A percentile compares a stretch with the other conserved stretches of the same genome.
phyloP scores from a whole-genome alignment of 495 filamentous ascomycete genomes.

The Sordaria brevicollis region DNA sequence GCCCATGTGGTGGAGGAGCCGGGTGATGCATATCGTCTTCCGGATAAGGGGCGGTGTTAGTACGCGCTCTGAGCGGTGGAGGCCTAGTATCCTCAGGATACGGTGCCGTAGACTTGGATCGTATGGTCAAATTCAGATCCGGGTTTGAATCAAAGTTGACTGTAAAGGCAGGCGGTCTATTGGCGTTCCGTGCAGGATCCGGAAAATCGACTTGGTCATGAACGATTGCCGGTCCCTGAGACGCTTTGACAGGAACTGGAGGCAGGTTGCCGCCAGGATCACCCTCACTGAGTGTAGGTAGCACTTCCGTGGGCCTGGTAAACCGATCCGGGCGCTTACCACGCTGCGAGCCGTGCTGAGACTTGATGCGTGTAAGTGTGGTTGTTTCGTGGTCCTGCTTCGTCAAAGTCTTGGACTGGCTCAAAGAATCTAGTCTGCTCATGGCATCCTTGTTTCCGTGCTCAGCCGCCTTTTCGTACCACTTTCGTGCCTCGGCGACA shows the following conservation, averaged over 20 bases:
- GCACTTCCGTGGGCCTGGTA: constrained; percentile 29
- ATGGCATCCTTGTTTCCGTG: constrained; percentile 89
- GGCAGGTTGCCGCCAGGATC: constrained; percentile 3
- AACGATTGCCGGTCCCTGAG: constrained; percentile 15
- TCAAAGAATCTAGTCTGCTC: constrained; percentile 72
- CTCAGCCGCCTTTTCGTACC: constrained; percentile 84
- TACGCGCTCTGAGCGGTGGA: constrained; percentile 24
- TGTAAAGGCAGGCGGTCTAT: constrained; percentile 36
- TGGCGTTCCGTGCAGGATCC: constrained; percentile 41
- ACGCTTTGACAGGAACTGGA: constrained; percentile 9
- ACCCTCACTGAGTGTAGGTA: constrained; percentile 41
- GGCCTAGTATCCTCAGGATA: constrained; percentile 55
- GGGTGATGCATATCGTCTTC: constrained; percentile 33
- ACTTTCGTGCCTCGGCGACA: constrained; percentile 70
- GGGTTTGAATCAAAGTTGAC: constrained; percentile 25
- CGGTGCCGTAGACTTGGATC: constrained; percentile 46
- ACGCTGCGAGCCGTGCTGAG: constrained; percentile 78
- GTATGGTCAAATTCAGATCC: constrained; percentile 25
- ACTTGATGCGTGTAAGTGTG: constrained; percentile 83
- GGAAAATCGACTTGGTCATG: constrained; percentile 54
- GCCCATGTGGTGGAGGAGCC: constrained; percentile 8
- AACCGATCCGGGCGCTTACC: constrained; percentile 60
- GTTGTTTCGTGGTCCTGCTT: constrained; percentile 88
- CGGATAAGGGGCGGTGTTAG: constrained; percentile 39
- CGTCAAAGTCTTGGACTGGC: constrained; percentile 74